phyloP scores from a whole-genome alignment of 2,329 filamentous ascomycete genomes.

The Bipolaris oryzae region DNA sequence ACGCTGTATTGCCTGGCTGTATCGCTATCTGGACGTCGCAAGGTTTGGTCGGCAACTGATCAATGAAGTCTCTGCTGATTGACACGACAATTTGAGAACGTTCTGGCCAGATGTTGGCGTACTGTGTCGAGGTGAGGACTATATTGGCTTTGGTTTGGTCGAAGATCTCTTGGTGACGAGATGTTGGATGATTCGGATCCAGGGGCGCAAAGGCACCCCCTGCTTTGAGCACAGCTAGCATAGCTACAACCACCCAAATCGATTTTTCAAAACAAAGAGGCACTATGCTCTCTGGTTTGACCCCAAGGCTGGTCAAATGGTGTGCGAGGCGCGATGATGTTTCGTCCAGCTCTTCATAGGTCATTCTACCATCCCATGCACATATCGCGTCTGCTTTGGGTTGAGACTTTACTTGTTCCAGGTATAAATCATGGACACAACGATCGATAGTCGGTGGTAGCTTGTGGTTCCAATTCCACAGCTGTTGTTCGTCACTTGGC shows the following conservation, averaged over 20 bases:
- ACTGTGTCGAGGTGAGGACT: not conserved
- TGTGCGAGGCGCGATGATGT: not conserved
- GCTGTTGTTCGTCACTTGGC: not conserved
- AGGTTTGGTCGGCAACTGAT: not conserved
- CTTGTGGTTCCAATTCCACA: not conserved
- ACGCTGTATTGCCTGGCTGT: not conserved
- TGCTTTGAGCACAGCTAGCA: slow-evolving; percentile 51
- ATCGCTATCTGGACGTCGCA: not conserved
- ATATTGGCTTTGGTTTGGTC: slow-evolving; percentile 18
- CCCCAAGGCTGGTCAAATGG: not conserved
- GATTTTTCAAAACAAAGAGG: slow-evolving; percentile 42
- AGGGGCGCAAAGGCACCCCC: slow-evolving; percentile 29
- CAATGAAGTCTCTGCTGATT: not conserved
- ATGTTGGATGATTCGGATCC: not conserved
- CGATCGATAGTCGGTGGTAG: not conserved
- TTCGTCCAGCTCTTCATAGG: slow-evolving; percentile 17
- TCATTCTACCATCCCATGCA: slow-evolving; percentile 17
- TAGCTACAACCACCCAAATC: slow-evolving; percentile 37
- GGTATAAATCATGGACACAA: slow-evolving; percentile 14
- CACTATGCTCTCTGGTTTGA: not conserved
- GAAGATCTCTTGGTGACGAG: slow-evolving; percentile 40
- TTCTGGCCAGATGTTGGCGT: not conserved
- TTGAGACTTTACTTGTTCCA: not conserved
- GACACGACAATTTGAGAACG: not conserved
- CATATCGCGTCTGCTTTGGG: slow-evolving; percentile 5